phyloP scores from a whole-genome alignment of 805 yeast species.

The Candida silvatica region DNA sequence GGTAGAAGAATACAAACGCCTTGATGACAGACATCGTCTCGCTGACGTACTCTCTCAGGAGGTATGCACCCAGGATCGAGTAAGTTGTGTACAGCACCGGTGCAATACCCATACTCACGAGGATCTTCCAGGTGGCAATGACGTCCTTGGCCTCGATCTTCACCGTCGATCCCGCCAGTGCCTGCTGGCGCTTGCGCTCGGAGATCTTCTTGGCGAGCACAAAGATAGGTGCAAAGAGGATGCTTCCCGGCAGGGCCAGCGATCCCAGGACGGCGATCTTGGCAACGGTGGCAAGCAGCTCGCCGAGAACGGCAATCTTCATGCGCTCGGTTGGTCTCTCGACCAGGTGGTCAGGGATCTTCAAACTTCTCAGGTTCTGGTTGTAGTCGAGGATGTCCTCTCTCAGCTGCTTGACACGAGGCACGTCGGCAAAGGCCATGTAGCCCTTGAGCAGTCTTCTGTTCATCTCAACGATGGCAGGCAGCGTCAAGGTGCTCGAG shows the following conservation, averaged over 20 bases:
- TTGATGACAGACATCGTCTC: slow-evolving; percentile 14
- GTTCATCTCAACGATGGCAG: slow-evolving; percentile 84
- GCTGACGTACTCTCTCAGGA: slow-evolving; percentile 19
- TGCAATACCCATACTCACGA: slow-evolving; percentile 82
- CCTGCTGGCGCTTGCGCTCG: slow-evolving; percentile 60
- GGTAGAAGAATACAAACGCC: slow-evolving; percentile 40
- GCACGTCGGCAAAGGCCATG: slow-evolving; percentile 61
- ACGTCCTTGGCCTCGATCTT: slow-evolving; percentile 91
- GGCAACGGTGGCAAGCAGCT: slow-evolving; percentile 20
- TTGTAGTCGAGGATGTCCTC: slow-evolving; percentile 65
- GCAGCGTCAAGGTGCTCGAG: slow-evolving; percentile 63
- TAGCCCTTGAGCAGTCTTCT: slow-evolving; percentile 81
- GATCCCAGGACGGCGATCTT: slow-evolving; percentile 48
- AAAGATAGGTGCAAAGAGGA: slow-evolving; percentile 84
- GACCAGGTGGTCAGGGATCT: slow-evolving; percentile 53
- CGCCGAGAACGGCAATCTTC: slow-evolving; percentile 14
- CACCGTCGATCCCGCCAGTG: slow-evolving; percentile 80
- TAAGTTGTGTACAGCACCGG: slow-evolving; percentile 80
- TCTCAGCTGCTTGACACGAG: slow-evolving; percentile 52
- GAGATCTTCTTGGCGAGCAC: slow-evolving; percentile 70
- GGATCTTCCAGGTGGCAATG: slow-evolving; percentile 93
- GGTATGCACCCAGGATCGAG: slow-evolving; percentile 49
- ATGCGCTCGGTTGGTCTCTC: slow-evolving; percentile 30
- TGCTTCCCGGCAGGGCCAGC: slow-evolving; percentile 80
- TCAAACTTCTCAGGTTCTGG: slow-evolving; percentile 37